Base-by-base conservation (phyloP, 208 protist genomes). In the Leishmania mexicana region DNA sequence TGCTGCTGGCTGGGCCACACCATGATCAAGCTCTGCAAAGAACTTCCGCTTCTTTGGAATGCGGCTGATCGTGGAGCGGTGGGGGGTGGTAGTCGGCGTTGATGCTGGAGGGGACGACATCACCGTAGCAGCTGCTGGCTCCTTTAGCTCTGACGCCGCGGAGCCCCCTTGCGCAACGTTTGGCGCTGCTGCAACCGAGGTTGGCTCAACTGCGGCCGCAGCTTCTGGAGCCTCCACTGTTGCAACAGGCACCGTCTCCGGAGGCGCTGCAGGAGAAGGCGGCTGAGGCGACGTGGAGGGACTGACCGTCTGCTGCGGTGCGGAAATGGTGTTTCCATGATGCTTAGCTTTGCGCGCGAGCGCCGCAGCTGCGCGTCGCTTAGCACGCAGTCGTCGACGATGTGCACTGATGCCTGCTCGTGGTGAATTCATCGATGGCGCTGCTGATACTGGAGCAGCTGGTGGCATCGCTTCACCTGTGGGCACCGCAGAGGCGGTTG, bases 61-160 rank as follows among this genome's bases (percentile, higher is more conserved):
- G 0, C 81, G 81, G 53, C 81, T 85, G 45, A 85, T 85, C 17
- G 62, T 75, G 76, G 76, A 57, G n/a, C 81, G 81, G 21, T 24
- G 81, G 1, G 75, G 15, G 17, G 53, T 11, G 31, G 76, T 2
- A 17, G 53, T 40, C 24, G 57, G 13, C 10, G 57, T 0, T 28
- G 58, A 2, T 45, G 74, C 21, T 42, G 80, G 24, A 49, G 64
- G 60, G 40, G 80, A 45, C 75, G 75, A 28, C 58, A 24, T 7
- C 40, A 40, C 7, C 2, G 45, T 47, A 51, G 13, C 40, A 31
- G 38, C 38, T 42, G 54, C 8, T 31, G 75, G 54, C 11, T 28
- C 31, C 2, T 3, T 6, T 40, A 58, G 54, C 24, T 42, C 31
- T 11, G 74, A n/a, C 10, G 31, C 28, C 24, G 49, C 40, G 28